Evolutionary conservation across 2,329 filamentous ascomycete species (phyloP).

Genomic region (Fusarium equiseti): DNA sequence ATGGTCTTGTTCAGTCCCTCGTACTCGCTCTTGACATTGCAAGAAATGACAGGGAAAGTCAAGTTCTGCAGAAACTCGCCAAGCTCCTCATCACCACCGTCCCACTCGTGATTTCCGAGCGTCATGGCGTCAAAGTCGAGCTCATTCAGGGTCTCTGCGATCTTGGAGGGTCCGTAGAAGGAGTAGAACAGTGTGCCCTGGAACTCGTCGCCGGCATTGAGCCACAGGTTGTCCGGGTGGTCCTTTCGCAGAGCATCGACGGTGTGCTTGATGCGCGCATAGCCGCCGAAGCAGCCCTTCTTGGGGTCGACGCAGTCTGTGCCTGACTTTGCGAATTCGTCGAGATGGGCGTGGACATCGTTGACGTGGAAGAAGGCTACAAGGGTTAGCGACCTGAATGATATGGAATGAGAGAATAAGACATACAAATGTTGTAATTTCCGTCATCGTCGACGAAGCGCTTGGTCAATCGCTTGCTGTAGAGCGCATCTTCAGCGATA

Average conservation of each 20-base stretch:
- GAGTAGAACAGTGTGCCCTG: slow-evolving; percentile 76
- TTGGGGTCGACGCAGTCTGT: slow-evolving; percentile 69
- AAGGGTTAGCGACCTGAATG: neutral
- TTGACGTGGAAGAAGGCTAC: slow-evolving; percentile 76
- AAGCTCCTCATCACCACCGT: slow-evolving; percentile 72
- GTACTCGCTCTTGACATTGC: slow-evolving; percentile 72
- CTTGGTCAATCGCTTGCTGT: slow-evolving; percentile 62
- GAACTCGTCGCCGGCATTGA: slow-evolving; percentile 78
- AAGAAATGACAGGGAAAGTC: slow-evolving; percentile 73
- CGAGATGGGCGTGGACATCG: slow-evolving; percentile 75
- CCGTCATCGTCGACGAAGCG: slow-evolving; percentile 62
- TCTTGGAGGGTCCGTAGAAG: slow-evolving; percentile 76
- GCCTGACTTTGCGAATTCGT: slow-evolving; percentile 71
- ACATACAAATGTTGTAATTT: slow-evolving; percentile 66
- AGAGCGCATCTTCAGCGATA: slow-evolving; percentile 60
- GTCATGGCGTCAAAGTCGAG: slow-evolving; percentile 77
- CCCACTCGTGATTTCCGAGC: slow-evolving; percentile 75
- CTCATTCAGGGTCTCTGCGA: slow-evolving; percentile 73
- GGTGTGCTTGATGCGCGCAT: slow-evolving; percentile 72
- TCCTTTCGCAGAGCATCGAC: slow-evolving; percentile 67
- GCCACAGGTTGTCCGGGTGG: slow-evolving; percentile 70
- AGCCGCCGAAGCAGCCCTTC: slow-evolving; percentile 73
- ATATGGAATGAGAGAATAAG: neutral
- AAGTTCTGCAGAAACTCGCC: slow-evolving; percentile 72
- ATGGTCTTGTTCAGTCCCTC: slow-evolving; percentile 70